Base-by-base conservation (phyloP, 768 basidiomycete genomes). In the Leccinum incarnatum region DNA sequence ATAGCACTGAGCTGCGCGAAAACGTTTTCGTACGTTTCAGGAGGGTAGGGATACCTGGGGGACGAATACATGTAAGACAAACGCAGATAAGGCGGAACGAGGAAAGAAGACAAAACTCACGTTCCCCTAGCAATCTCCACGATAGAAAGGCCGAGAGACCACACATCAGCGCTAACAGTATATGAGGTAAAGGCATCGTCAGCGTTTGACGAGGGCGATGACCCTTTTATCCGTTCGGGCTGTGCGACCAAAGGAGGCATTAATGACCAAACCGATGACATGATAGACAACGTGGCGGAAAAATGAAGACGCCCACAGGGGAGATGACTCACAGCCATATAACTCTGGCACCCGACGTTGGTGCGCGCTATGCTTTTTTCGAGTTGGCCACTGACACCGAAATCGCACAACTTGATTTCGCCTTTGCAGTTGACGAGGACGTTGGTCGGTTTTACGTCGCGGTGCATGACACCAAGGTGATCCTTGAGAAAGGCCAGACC, bases 1-100 rank as follows among this genome's bases (percentile, higher is more conserved):
- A 99, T 99, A 4, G 96, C 95, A n/a, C 89, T 92, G 42, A 91
- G 77, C 70, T 99, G 96, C 2, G 95, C 96, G 75, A 99, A 97
- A 15, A 98, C 95, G 72, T 98, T 98, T 58, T 87, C 84, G 72
- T 97, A 99, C 7, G 94, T 96, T 77, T 98, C 95, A 27, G 95
- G 95, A 30, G 96, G 96, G 69, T 97, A 99, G 2, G 96, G 96
- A 73, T 99, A 98, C 69, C 71, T 72, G 30, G 14, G 30, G 14
- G 29, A 36, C 42, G 37, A 45, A 51, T 37, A 48, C 21, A 34
- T n/a, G 36, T 62, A 17, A 65, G 57, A 46, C 36, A 8, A n/a
- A 23, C 23, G 48, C 15, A 29, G 37, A 17, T 42, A 29, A 17
- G 46, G 19, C 11, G 17, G 14, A 21, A 21, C 4, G 46, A 40